Conservation (phyloP, 805 yeast genomes). For the Pichia gijzeniarum region DNA sequence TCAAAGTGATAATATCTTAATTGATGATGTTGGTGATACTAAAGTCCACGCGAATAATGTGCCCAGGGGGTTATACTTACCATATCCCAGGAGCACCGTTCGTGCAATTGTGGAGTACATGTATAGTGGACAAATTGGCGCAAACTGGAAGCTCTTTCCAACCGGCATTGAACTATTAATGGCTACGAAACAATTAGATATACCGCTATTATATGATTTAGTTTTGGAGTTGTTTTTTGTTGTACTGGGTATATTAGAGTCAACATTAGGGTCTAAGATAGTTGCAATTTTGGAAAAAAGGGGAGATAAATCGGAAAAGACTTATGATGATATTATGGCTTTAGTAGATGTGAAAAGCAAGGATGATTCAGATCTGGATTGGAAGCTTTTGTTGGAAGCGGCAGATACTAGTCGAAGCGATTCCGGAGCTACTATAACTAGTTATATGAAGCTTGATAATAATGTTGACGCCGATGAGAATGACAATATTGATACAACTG, state of each 20-base stretch:
- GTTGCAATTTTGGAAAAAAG: slow-evolving; percentile 5
- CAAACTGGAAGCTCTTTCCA: slow-evolving; percentile 67
- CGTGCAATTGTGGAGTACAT: slow-evolving; percentile 65
- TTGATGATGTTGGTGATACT: not conserved
- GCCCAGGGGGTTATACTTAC: slow-evolving; percentile 65
- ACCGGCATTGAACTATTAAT: slow-evolving; percentile 58
- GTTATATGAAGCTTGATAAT: slow-evolving; percentile 3
- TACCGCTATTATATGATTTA: slow-evolving; percentile 65
- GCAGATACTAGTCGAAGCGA: slow-evolving; percentile 10
- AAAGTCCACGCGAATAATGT: slow-evolving; percentile 21
- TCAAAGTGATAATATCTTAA: not conserved
- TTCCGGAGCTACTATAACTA: slow-evolving; percentile 11
- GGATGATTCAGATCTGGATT: slow-evolving; percentile 13
- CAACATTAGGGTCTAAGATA: slow-evolving; percentile 4
- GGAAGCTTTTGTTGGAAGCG: slow-evolving; percentile 10
- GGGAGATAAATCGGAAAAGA: not conserved
- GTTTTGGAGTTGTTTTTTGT: slow-evolving; percentile 65
- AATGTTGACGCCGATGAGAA: not conserved
- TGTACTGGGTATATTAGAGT: slow-evolving; percentile 60
- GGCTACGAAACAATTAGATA: slow-evolving; percentile 57
- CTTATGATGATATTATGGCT: slow-evolving; percentile 4
- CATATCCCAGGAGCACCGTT: slow-evolving; percentile 55
- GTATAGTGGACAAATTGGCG: slow-evolving; percentile 74
- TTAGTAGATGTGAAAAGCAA: slow-evolving; percentile 7
- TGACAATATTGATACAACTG: not conserved